A percentile compares a stretch with the other conserved stretches of the same genome.
These are phyloP conservation scores for Eragrostis curvula DNA, from an alignment of 176 grass and related monocot genomes.

Conservation along the genomic window DNA sequence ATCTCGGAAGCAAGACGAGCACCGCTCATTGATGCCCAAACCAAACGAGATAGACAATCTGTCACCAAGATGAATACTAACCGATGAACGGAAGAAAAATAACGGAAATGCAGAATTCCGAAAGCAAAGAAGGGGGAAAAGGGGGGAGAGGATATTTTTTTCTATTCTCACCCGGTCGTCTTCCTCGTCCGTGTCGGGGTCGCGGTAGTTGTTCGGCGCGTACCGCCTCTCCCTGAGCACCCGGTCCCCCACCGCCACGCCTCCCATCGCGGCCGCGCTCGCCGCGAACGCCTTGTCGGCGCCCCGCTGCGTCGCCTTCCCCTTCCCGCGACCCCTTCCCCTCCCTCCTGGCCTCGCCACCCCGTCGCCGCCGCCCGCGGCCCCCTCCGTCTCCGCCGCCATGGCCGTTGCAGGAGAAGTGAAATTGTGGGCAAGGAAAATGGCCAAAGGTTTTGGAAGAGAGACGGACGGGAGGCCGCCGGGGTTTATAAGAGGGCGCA, in stretches of 20 bases:
- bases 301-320: neutral
- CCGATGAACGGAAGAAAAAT: neutral
- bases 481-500: too few species aligned
- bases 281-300: neutral
- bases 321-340: neutral
- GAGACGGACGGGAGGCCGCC: too few species aligned
- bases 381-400: neutral
- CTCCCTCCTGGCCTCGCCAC: neutral
- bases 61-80: neutral
- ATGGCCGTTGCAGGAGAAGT: neutral
- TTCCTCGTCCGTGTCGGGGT: neutral
- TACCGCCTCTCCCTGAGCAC: neutral
- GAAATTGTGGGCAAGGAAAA: too few species aligned
- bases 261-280: neutral
- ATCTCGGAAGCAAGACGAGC: neutral
- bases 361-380: neutral
- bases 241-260: neutral
- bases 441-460: too few species aligned
- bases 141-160: neutral
- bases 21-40: neutral
- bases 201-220: neutral
- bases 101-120: too few species aligned
- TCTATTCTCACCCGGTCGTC: constrained; percentile 26
- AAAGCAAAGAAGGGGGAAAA: neutral
- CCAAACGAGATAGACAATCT: too few species aligned